A percentile compares a stretch with the other conserved stretches of the same genome.
phyloP scores from a whole-genome alignment of 164 flowering plant species.

The Nymphaea thermarum region DNA sequence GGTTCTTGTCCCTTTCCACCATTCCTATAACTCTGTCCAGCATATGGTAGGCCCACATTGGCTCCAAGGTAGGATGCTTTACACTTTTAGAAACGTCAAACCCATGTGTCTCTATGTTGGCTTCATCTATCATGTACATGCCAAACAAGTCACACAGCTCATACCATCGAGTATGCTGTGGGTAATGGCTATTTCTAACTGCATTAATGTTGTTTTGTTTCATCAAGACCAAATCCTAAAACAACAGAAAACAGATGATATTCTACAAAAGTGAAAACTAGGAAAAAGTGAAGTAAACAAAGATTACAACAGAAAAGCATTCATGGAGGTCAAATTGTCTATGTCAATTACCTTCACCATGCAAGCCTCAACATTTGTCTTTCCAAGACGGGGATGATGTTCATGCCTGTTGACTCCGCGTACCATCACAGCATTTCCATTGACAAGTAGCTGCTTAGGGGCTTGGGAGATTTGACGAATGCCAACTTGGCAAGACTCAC shows the following conservation, averaged over 20 bases:
- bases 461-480: conserved; percentile 66
- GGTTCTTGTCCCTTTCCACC: conserved; percentile 99
- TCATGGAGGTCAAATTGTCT: no score
- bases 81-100: conserved; percentile 41
- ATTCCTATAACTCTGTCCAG: conserved; percentile 88
- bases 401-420: conserved; percentile 97
- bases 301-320: no score
- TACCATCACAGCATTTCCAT: conserved; percentile 72
- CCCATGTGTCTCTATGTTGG: conserved; percentile 97
- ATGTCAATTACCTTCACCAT: conserved; percentile 63
- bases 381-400: conserved; percentile 93
- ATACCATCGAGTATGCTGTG: conserved; percentile 97
- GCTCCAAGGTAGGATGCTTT: conserved; percentile 77
- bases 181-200: conserved; percentile 97
- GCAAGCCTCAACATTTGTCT: conserved; percentile 88
- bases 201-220: conserved; percentile 94
- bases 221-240: conserved; percentile 88
- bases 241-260: background rate
- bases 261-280: no score
- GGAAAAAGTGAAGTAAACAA: no score
- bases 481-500: conserved; percentile 93
- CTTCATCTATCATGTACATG: conserved; percentile 97
- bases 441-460: conserved; percentile 79
- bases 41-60: conserved; percentile 81
- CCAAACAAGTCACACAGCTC: conserved; percentile 94